These are phyloP conservation scores for Takashimella tepidaria DNA, from an alignment of 1,284 basidiomycete genomes.

Conservation along the genomic window DNA sequence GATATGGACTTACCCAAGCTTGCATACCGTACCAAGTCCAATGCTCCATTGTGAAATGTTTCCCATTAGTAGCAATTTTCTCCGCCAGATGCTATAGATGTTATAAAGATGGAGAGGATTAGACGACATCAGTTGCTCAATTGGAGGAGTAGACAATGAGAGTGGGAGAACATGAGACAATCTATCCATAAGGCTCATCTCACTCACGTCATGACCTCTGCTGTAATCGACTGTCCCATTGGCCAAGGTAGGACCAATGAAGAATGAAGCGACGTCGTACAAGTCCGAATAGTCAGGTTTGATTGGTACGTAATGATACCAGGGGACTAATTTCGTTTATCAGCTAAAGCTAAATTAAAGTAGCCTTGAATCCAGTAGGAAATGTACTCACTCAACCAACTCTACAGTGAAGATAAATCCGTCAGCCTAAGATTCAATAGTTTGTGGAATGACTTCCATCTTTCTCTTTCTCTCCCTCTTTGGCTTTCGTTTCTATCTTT, in stretches of 20 bases:
- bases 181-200: too few relatives aligned
- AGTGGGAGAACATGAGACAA: too few relatives aligned
- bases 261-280: conserved; percentile 50
- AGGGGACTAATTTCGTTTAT: conserved; percentile 34
- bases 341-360: too few relatives aligned
- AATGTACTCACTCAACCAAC: background rate
- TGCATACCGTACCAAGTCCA: conserved; percentile 50
- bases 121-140: too few relatives aligned
- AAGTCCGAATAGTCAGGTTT: conserved; percentile 49
- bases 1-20: conserved; percentile 37
- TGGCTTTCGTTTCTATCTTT: too few relatives aligned
- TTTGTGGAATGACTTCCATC: too few relatives aligned
- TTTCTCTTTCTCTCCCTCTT: too few relatives aligned
- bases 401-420: too few relatives aligned
- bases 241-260: conserved; percentile 42
- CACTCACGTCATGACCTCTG: conserved; percentile 41
- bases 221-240: conserved; percentile 30
- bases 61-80: conserved; percentile 48
- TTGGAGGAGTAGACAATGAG: background rate
- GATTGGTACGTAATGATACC: conserved; percentile 48
- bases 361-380: too few relatives aligned
- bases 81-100: conserved; percentile 46
- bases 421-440: too few relatives aligned
- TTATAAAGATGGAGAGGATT: too few relatives aligned
- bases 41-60: conserved; percentile 45